Base-by-base conservation (phyloP, 1,284 basidiomycete genomes). In the Tremellales sp. region DNA sequence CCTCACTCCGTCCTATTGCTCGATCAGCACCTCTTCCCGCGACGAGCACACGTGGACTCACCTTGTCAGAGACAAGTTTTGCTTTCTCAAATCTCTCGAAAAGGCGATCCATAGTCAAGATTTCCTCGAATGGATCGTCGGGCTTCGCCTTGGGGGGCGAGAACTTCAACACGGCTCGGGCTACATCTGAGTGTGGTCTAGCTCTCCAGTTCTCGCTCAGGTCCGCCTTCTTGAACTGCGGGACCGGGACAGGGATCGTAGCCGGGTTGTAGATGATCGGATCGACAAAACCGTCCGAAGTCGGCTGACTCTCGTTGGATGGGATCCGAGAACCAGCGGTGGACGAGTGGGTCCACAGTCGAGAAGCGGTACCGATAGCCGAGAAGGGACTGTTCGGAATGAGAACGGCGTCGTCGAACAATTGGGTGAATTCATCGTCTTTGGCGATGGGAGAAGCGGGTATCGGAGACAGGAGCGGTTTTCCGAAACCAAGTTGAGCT, bases 71-170 rank as follows among this genome's bases (percentile, higher is more conserved):
- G n/a, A n/a, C n/a, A n/a, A n/a, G n/a, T n/a, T 39, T 27, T 10
- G 31, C 33, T 34, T 45, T 28, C 9, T 47, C 54, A 47, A 66
- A 67, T 50, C 60, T 64, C 39, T 65, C 59, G 32, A 65, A 65
- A 4, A 70, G 54, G 28, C 53, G 48, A 37, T 68, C 65, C 8
- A 70, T 58, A 3, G 64, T 68, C 61, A 70, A 61, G 9, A 63
- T 50, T 5, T 43, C 18, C 10, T 44, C 32, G 19, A 12, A 14
- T 25, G 31, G 33, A 14, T 35, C 31, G 25, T 32, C 24, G 3
- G 25, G 5, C 31, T n/a, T 29, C 8, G 40, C 36, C 22, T 32
- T 39, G 37, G 8, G 24, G 16, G 32, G 21, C 7, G 35, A 27
- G 25, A 21, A 27, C 27, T 40, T 25, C n/a, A 12, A 9, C 13